phyloP scores from a whole-genome alignment of 495 filamentous ascomycete species.

The Aspergillus nanangensis region DNA sequence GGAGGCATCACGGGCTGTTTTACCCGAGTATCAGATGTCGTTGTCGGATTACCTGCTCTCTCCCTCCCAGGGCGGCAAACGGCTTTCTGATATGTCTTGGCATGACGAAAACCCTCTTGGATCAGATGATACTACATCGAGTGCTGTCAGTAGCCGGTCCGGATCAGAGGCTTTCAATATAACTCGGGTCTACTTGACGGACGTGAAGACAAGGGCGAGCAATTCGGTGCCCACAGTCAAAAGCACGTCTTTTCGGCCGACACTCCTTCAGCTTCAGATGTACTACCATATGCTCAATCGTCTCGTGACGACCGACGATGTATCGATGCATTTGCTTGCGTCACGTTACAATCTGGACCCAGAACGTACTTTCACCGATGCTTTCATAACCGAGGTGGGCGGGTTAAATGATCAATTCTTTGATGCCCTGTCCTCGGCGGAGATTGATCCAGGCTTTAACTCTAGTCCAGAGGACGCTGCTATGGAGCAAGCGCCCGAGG shows the following conservation, averaged over 20 bases:
- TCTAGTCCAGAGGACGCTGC: constrained; percentile 25
- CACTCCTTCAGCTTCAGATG: constrained; percentile 81
- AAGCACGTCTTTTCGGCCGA: constrained; percentile 65
- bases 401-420: constrained; percentile 58
- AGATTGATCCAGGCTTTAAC: constrained; percentile 25
- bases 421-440: constrained; percentile 31
- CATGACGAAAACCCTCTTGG: constrained; percentile 2
- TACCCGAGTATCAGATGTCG: constrained; percentile 52
- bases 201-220: constrained; percentile 78
- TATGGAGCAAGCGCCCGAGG: neutral
- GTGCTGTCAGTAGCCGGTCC: constrained; percentile 8
- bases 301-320: constrained; percentile 61
- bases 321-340: constrained; percentile 64
- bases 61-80: constrained; percentile 34
- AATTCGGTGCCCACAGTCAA: constrained; percentile 56
- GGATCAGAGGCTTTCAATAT: constrained; percentile 23
- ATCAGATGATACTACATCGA: constrained; percentile 7
- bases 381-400: constrained; percentile 75
- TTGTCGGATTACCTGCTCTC: constrained; percentile 47
- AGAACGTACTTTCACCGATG: constrained; percentile 64
- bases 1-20: constrained; percentile 26
- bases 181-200: constrained; percentile 67
- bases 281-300: constrained; percentile 83
- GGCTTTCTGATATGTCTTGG: constrained; percentile 25
- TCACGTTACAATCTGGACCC: constrained; percentile 64